These are phyloP conservation scores for Alternaria triticina DNA, from an alignment of 2,329 filamentous ascomycete genomes.

Conservation along the genomic window DNA sequence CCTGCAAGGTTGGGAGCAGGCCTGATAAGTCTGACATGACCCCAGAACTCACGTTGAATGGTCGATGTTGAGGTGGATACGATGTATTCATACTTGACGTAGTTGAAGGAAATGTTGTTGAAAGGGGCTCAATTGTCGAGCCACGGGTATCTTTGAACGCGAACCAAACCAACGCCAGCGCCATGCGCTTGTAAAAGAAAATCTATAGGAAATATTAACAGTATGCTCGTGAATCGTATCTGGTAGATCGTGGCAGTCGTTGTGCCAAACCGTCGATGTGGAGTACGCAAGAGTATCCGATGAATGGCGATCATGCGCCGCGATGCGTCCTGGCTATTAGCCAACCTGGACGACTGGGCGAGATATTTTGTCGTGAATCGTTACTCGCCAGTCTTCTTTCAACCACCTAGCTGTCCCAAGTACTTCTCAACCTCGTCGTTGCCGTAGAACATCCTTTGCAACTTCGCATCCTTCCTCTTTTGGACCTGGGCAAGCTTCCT, in stretches of 20 bases:
- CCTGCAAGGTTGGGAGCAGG: background rate
- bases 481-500: constrained; percentile 67
- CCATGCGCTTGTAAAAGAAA: background rate
- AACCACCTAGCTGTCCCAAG: constrained; percentile 55
- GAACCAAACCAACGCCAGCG: constrained; percentile 1
- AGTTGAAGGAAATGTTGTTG: background rate
- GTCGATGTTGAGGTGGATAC: background rate
- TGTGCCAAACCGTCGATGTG: background rate
- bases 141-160: constrained; percentile 5
- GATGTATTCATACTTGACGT: background rate
- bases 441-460: constrained; percentile 75
- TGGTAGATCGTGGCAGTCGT: background rate
- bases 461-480: constrained; percentile 65
- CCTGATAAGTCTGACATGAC: background rate
- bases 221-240: background rate
- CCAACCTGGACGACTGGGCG: background rate
- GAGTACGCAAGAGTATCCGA: background rate
- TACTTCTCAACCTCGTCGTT: constrained; percentile 79
- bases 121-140: background rate
- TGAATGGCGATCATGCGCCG: background rate
- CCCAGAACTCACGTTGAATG: background rate
- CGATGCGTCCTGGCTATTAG: background rate
- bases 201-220: background rate
- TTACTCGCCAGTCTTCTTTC: background rate
- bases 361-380: background rate